Base-by-base conservation (phyloP, 441 rosid species). In the Erodium trifolium region DNA sequence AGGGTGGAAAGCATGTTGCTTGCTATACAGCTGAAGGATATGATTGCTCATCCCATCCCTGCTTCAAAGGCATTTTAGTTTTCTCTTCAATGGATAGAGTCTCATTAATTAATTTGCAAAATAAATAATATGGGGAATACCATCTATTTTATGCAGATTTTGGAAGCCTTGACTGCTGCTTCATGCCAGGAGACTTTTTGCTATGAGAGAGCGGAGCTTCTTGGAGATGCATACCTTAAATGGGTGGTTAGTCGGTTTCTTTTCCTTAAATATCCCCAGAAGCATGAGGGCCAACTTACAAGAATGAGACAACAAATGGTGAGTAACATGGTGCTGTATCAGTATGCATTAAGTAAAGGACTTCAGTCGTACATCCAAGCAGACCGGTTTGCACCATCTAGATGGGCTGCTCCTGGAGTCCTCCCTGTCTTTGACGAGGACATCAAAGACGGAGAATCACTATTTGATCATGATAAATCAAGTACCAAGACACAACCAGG, bases 401-500 rank as follows among this genome's bases (percentile, higher is more conserved):
- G 99, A 74, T 92, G 99, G 99, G 96, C 99, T 67, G 98, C 99
- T 76, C 99, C 98, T 34, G 99, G 99, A 19, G 98, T 95, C 70
- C 82, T 94, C 59, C 99, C 99, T 18, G 96, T 95, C 70, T 95
- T 81, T 47, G 99, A 95, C 34, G 99, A 95, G 82, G 99, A 95
- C 68, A 78, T 88, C 55, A 90, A 88, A 79, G 98, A 95, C 77
- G 99, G 85, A 72, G 96, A 90, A 2, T 88, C 86, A 63, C 84
- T 90, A 69, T 92, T 90, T 71, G 97, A 85, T 59, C 85, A 83
- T 73, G 96, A 86, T 55, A 70, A 65, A 67, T 79, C 78, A 3
- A 74, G 47, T 75, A 19, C 80, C 47, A 80, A 80, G 72, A 79
- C 63, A 63, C 83, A 69, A 55, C 64, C 73, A 2, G 75, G 69